Conservation (phyloP, 192 early-diverging fungal species). For the Lunasporangiospora selenospora region DNA sequence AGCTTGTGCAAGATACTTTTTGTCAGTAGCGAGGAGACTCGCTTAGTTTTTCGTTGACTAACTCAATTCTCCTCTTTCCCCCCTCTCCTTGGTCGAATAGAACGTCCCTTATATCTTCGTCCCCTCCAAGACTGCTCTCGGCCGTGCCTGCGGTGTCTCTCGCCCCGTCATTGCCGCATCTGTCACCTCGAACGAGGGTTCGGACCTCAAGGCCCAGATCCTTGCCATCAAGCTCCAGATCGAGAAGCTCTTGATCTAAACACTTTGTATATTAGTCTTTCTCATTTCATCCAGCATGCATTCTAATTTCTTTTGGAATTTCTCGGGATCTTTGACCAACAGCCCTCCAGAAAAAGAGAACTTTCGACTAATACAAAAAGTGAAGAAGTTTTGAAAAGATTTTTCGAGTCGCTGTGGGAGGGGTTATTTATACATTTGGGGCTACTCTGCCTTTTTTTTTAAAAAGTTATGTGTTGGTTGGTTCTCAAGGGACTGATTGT, state of each 20-base stretch:
- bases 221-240: slow-evolving; percentile 89
- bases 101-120: slow-evolving; percentile 99
- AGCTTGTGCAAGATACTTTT: background rate
- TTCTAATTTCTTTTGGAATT: background rate
- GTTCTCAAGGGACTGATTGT: too few relatives aligned
- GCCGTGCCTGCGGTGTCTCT: slow-evolving; percentile 97
- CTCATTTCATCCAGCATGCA: background rate
- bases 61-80: background rate
- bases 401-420: too few relatives aligned
- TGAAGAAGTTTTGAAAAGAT: slow-evolving; percentile 17
- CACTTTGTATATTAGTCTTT: slow-evolving; percentile 4
- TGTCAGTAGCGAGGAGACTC: too few relatives aligned
- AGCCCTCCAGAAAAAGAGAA: slow-evolving; percentile 17
- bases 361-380: slow-evolving; percentile 10
- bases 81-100: slow-evolving; percentile 46
- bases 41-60: background rate
- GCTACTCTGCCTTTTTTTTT: too few relatives aligned
- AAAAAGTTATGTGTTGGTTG: too few relatives aligned
- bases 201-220: slow-evolving; percentile 94
- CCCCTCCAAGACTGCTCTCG: slow-evolving; percentile 94
- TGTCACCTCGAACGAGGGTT: slow-evolving; percentile 97
- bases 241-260: slow-evolving; percentile 91
- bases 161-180: slow-evolving; percentile 92
- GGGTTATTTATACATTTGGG: too few relatives aligned
- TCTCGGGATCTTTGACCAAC: slow-evolving; percentile 31